Conservation (phyloP, 148 eudicot genomes). For the Rhododendron mucronatum region DNA sequence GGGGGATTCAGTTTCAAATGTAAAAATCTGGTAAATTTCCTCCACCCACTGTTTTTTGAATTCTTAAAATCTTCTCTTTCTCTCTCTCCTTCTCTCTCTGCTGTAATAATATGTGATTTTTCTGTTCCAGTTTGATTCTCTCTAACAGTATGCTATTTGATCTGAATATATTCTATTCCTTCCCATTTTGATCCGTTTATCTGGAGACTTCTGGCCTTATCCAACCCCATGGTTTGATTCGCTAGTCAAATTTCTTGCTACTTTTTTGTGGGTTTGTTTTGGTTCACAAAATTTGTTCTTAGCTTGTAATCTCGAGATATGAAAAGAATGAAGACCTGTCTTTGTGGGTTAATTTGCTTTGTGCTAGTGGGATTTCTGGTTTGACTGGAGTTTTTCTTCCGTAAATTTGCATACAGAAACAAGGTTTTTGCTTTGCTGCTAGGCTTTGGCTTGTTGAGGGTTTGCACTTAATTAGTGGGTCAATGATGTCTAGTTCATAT, state of each 20-base stretch:
- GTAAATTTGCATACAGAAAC: neutral
- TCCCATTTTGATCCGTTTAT: neutral
- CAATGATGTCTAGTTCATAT: constrained; percentile 48
- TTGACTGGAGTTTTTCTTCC: neutral
- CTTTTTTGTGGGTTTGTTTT: neutral
- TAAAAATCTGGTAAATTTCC: constrained; percentile 10
- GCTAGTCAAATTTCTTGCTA: neutral
- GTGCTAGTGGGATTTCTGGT: neutral
- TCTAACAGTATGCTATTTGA: neutral
- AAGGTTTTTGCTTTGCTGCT: neutral
- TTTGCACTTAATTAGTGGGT: neutral
- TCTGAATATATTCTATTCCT: constrained; percentile 23
- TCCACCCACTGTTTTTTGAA: neutral
- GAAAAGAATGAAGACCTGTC: neutral
- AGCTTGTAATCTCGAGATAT: neutral
- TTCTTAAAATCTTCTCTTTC: neutral
- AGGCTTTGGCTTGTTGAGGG: neutral
- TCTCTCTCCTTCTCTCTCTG: neutral
- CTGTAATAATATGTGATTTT: neutral
- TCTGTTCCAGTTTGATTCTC: neutral
- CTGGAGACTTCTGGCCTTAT: neutral
- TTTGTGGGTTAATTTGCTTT: constrained; percentile 1
- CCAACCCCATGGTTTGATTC: neutral
- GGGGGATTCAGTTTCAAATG: constrained; percentile 11
- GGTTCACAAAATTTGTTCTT: neutral